Percentiles rank a stretch among this genome's conserved stretches.
phyloP scores from a whole-genome alignment of 495 filamentous ascomycete species.

The Acidomyces sp. region DNA sequence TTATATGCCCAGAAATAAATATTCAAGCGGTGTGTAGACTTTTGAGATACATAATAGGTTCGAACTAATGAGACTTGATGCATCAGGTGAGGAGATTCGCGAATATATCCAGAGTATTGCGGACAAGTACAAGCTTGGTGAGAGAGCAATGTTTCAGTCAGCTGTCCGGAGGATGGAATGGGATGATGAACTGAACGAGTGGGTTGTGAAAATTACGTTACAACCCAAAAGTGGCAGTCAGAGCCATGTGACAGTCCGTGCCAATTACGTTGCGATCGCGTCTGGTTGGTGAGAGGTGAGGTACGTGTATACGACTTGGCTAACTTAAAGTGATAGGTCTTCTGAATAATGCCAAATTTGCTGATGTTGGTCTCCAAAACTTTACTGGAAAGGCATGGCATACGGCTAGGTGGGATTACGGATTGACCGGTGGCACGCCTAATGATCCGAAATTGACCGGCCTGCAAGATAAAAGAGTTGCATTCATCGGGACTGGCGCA shows the following conservation, averaged over 20 bases:
- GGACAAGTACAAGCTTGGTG: slow-evolving; percentile 33
- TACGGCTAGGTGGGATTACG: slow-evolving; percentile 42
- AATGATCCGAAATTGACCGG: slow-evolving; percentile 33
- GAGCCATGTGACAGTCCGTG: neutral
- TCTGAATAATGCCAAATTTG: slow-evolving; percentile 35
- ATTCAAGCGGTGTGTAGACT: slow-evolving; percentile 34
- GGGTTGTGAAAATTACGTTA: slow-evolving; percentile 31
- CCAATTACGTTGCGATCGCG: slow-evolving; percentile 17
- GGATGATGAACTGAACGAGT: slow-evolving; percentile 33
- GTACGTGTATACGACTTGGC: too few species aligned
- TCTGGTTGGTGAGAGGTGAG: slow-evolving; percentile 14
- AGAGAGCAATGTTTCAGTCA: slow-evolving; percentile 38
- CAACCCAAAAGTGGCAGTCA: slow-evolving; percentile 19
- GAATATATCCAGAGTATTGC: slow-evolving; percentile 32
- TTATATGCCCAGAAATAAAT: slow-evolving; percentile 39
- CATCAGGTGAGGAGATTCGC: slow-evolving; percentile 37
- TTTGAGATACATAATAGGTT: too few species aligned
- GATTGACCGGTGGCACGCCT: slow-evolving; percentile 39
- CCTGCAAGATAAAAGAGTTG: slow-evolving; percentile 39
- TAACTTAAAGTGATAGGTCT: too few species aligned
- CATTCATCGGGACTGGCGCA: slow-evolving; percentile 42
- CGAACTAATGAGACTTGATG: too few species aligned
- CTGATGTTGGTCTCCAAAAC: slow-evolving; percentile 32
- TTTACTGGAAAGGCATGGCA: slow-evolving; percentile 41
- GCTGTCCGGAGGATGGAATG: slow-evolving; percentile 28